phyloP scores from a whole-genome alignment of 116 monocot genomes.

The Phalaenopsis hybrid region DNA sequence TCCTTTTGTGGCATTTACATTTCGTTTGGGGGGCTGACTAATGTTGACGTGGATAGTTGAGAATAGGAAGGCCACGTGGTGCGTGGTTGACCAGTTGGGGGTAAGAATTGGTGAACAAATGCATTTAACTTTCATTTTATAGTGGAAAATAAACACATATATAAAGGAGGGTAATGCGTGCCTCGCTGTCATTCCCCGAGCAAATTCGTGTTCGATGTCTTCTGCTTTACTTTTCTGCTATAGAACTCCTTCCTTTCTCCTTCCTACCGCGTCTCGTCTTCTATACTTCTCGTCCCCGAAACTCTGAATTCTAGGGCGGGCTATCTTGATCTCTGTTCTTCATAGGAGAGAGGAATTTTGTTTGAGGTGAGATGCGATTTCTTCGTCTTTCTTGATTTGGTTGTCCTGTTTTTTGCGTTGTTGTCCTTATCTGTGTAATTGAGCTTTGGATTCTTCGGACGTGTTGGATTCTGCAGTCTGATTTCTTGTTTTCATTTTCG shows the following conservation, averaged over 20 bases:
- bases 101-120: too few relatives aligned
- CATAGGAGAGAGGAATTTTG: neutral
- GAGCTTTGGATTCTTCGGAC: neutral
- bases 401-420: neutral
- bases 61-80: too few relatives aligned
- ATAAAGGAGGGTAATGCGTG: neutral
- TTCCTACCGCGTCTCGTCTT: too few relatives aligned
- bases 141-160: too few relatives aligned
- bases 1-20: too few relatives aligned
- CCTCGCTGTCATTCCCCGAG: neutral
- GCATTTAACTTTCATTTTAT: too few relatives aligned
- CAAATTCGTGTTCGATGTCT: neutral
- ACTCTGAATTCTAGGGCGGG: neutral
- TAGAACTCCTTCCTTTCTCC: neutral
- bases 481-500: neutral
- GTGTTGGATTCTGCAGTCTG: neutral
- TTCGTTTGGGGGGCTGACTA: too few relatives aligned
- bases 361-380: neutral
- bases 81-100: too few relatives aligned
- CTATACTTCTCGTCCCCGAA: neutral
- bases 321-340: neutral
- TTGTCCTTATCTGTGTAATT: too few relatives aligned
- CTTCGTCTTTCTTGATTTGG: neutral
- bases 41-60: too few relatives aligned
- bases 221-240: neutral